phyloP scores from a whole-genome alignment of 1,139 yeast species.

The Sugiyamaella paludigena region DNA sequence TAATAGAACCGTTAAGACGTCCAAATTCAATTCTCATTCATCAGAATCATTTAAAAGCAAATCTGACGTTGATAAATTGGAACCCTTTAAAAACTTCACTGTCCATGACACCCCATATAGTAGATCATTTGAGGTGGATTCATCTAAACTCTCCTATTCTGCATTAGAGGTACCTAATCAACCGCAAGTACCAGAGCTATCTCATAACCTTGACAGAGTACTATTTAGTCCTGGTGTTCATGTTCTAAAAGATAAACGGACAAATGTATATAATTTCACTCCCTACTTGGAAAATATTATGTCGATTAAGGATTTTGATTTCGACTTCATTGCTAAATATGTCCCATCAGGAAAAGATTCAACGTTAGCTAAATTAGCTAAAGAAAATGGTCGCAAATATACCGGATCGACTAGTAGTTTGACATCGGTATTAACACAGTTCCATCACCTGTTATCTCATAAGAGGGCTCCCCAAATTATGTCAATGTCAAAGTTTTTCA shows the following conservation, averaged over 20 bases:
- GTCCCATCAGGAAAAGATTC: constrained; percentile 68
- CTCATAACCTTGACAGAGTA: constrained; percentile 65
- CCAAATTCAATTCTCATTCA: too few relatives aligned
- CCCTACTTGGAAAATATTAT: constrained; percentile 61
- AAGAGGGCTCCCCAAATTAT: constrained; percentile 50
- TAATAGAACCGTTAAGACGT: too few relatives aligned
- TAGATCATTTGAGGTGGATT: constrained; percentile 11
- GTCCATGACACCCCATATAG: constrained; percentile 4
- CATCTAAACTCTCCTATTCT: constrained; percentile 18
- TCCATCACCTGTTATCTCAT: constrained; percentile 68
- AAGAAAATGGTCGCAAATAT: constrained; percentile 44
- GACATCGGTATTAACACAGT: constrained; percentile 71
- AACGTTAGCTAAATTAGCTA: constrained; percentile 50
- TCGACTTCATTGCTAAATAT: constrained; percentile 54
- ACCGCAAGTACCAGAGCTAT: constrained; percentile 46
- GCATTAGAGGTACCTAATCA: constrained; percentile 28
- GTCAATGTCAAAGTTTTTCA: constrained; percentile 47
- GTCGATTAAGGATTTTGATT: constrained; percentile 67
- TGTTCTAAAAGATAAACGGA: constrained; percentile 70
- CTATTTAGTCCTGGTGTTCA: constrained; percentile 84
- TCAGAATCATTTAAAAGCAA: too few relatives aligned
- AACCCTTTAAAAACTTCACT: constrained; percentile 9
- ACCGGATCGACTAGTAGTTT: constrained; percentile 86
- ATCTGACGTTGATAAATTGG: not conserved
- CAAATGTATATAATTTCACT: constrained; percentile 68